A percentile compares a stretch with the other conserved stretches of the same genome.
Conservation (phyloP, 345 rosid species). For the Murraya koenigii region DNA sequence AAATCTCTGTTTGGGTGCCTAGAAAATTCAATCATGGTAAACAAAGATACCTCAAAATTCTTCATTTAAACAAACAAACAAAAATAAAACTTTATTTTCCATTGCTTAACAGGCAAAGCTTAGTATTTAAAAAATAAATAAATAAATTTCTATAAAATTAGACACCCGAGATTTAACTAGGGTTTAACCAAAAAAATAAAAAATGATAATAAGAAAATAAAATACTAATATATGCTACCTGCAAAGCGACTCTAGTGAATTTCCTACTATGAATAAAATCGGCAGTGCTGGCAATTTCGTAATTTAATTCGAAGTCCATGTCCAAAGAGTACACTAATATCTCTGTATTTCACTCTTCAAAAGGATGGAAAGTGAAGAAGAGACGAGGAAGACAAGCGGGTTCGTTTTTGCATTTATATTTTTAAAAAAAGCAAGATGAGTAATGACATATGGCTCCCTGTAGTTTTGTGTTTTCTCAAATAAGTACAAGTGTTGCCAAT, state of each 20-base stretch:
- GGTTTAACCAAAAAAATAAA: not conserved
- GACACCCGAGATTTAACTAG: not conserved
- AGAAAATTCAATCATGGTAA: not conserved
- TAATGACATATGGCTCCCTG: not conserved
- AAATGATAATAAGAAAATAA: no score
- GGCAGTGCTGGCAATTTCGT: slow-evolving; percentile 62
- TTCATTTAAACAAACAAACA: not conserved
- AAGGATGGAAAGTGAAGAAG: not conserved
- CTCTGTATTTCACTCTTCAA: not conserved
- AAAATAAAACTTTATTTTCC: not conserved
- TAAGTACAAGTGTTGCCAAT: not conserved
- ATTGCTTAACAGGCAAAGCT: not conserved
- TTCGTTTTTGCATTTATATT: not conserved
- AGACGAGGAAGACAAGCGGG: not conserved
- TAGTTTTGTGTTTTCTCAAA: not conserved
- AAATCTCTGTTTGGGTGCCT: not conserved
- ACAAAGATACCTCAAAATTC: not conserved
- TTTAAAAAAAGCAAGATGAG: not conserved
- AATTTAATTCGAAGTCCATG: slow-evolving; percentile 55
- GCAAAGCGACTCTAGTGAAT: slow-evolving; percentile 26
- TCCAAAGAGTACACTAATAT: not conserved
- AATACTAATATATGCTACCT: not conserved
- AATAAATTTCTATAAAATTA: not conserved
- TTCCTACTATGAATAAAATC: slow-evolving; percentile 57
- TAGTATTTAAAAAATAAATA: not conserved